Evolutionary conservation across 441 rosid genomes (phyloP).

Genomic region (Mallotus japonicus): DNA sequence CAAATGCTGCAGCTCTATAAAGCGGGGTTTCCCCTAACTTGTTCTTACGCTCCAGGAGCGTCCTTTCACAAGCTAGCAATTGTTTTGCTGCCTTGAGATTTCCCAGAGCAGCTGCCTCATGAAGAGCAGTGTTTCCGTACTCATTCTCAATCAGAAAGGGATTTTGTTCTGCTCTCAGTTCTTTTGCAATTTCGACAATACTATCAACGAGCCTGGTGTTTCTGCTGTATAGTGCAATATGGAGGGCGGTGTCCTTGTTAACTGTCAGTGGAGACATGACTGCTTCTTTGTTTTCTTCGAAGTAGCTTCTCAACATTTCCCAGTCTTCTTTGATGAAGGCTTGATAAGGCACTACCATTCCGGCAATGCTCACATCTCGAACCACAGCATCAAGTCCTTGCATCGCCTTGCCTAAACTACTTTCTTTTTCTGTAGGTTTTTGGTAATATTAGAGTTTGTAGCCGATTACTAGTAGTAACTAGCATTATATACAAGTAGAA

Average conservation of each 20-base stretch:
- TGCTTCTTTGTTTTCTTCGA: not conserved
- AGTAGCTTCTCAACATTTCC: not conserved
- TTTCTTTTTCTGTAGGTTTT: not conserved
- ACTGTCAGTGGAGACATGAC: constrained; percentile 11
- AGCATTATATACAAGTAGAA: not conserved
- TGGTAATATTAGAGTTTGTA: not conserved
- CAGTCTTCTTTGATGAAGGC: constrained; percentile 2
- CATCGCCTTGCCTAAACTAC: not conserved
- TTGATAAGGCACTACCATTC: not conserved
- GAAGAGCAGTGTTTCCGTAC: constrained; percentile 16
- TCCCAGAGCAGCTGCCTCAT: constrained; percentile 18
- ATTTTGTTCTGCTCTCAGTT: not conserved
- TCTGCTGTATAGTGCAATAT: constrained; percentile 28
- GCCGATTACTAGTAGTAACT: not conserved
- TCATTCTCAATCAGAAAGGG: not conserved
- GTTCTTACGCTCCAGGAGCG: not conserved
- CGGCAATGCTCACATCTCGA: constrained; percentile 6
- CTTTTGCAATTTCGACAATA: not conserved
- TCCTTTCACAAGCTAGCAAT: not conserved
- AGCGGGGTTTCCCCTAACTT: constrained; percentile 17
- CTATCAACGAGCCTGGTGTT: not conserved
- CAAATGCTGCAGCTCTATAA: constrained; percentile 22
- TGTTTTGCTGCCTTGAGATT: not conserved
- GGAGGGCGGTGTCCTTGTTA: constrained; percentile 20
- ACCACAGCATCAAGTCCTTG: not conserved